These are phyloP conservation scores for Phylloboletellus chloephorus DNA, from an alignment of 1,284 basidiomycete genomes.

Conservation along the genomic window DNA sequence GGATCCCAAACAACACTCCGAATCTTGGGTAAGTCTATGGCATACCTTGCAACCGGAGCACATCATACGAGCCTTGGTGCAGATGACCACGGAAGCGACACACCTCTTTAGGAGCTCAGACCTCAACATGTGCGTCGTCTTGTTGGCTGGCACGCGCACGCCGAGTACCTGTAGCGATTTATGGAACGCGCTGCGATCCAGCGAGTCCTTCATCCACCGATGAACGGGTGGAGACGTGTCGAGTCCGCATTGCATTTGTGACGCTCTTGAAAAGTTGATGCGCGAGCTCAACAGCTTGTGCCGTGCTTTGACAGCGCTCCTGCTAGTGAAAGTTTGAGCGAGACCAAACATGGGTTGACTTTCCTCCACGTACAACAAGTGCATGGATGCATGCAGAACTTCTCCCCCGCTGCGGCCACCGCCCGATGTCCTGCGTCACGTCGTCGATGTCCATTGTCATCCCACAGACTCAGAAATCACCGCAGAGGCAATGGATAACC, in stretches of 20 bases:
- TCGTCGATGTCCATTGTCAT: constrained; percentile 78
- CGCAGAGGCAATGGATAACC: constrained; percentile 41
- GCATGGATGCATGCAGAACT: constrained; percentile 4
- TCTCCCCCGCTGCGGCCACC: constrained; percentile 17
- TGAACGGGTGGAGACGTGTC: constrained; percentile 54
- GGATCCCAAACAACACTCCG: constrained; percentile 55
- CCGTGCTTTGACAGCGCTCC: constrained; percentile 8
- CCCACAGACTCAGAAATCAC: constrained; percentile 62
- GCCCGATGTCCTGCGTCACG: constrained; percentile 49
- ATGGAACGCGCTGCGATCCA: constrained; percentile 63
- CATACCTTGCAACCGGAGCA: constrained; percentile 32
- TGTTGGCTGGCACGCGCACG: constrained; percentile 53
- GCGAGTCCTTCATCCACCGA: constrained; percentile 36
- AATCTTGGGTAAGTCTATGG: constrained; percentile 65
- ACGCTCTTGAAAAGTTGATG: constrained; percentile 3
- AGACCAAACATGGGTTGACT: constrained; percentile 23
- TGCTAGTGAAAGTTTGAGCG: constrained; percentile 10
- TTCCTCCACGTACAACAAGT: constrained; percentile 5
- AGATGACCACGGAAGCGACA: constrained; percentile 18
- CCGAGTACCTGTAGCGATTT: constrained; percentile 64
- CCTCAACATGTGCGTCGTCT: constrained; percentile 53
- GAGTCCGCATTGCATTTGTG: constrained; percentile 30
- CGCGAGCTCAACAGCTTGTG: constrained; percentile 6
- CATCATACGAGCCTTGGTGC: not conserved
- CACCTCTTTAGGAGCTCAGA: constrained; percentile 56